These are phyloP conservation scores for Saccharomyces hybrid DNA, from an alignment of 1,139 yeast genomes.

Conservation along the genomic window DNA sequence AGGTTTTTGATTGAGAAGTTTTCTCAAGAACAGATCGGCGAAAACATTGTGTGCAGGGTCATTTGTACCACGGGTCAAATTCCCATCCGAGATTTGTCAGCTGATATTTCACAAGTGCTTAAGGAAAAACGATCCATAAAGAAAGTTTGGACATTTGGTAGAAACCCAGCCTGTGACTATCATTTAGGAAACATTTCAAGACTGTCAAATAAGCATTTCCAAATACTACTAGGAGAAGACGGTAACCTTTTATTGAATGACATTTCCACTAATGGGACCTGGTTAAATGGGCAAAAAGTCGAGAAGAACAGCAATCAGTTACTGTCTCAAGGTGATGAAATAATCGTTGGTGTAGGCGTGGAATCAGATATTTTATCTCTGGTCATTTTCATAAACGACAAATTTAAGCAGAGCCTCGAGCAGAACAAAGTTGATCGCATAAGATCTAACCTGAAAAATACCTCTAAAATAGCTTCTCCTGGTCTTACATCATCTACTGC, in stretches of 20 bases:
- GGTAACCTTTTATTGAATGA: slow-evolving; percentile 60
- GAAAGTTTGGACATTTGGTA: slow-evolving; percentile 70
- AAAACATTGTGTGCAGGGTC: slow-evolving; percentile 44
- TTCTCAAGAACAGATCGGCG: slow-evolving; percentile 36
- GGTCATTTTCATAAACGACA: slow-evolving; percentile 46
- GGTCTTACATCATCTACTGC: slow-evolving; percentile 1
- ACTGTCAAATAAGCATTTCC: slow-evolving; percentile 72
- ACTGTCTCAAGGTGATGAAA: slow-evolving; percentile 85
- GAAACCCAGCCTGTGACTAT: slow-evolving; percentile 60
- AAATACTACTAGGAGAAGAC: slow-evolving; percentile 50
- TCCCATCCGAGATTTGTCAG: slow-evolving; percentile 39
- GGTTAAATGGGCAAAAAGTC: slow-evolving; percentile 63
- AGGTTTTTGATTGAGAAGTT: slow-evolving; percentile 34
- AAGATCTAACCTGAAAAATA: slow-evolving; percentile 5
- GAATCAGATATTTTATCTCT: slow-evolving; percentile 67
- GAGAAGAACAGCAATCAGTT: slow-evolving; percentile 78
- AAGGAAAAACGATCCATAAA: slow-evolving; percentile 23
- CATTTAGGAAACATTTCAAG: slow-evolving; percentile 57
- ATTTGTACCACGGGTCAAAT: slow-evolving; percentile 66
- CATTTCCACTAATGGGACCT: slow-evolving; percentile 84
- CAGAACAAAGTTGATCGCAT: slow-evolving; percentile 5
- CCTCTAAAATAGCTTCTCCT: neutral
- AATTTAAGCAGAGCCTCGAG: slow-evolving; percentile 35
- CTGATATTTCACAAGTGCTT: slow-evolving; percentile 32
- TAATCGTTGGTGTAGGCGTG: slow-evolving; percentile 84